Evolutionary conservation across 176 grass and related monocot species (phyloP).

Genomic region (Urochloa ruziziensis): DNA sequence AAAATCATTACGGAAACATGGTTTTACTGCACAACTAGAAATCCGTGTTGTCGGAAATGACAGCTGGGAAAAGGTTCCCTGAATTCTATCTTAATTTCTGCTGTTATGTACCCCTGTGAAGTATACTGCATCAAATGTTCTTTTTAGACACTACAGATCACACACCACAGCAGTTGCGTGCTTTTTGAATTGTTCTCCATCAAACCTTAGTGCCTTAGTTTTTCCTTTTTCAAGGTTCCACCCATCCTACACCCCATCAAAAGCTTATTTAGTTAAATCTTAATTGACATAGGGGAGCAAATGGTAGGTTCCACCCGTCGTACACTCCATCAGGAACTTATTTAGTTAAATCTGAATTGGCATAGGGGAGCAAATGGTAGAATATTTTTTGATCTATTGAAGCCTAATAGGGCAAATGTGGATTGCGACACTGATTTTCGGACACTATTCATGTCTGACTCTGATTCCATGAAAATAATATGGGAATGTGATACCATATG

Average conservation of each 20-base stretch:
- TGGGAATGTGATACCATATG: too few species aligned
- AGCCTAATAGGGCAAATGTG: not conserved
- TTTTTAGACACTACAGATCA: not conserved
- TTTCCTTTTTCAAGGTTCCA: not conserved
- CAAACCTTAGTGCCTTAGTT: not conserved
- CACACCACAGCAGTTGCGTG: not conserved
- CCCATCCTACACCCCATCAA: not conserved
- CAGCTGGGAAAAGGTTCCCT: conserved; percentile 82
- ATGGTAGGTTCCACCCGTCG: not conserved
- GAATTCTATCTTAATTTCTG: not conserved
- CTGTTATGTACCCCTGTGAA: too few species aligned
- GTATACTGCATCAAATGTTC: not conserved
- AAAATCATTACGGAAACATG: not conserved
- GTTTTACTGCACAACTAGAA: conserved; percentile 47
- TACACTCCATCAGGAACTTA: too few species aligned
- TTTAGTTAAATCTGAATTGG: not conserved
- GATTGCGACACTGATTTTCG: not conserved
- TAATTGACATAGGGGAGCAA: not conserved
- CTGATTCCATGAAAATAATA: too few species aligned
- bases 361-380: not conserved
- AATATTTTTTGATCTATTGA: not conserved
- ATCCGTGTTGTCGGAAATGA: conserved; percentile 98
- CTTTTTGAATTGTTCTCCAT: not conserved
- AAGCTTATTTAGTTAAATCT: not conserved
- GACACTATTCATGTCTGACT: not conserved